Base-by-base conservation (phyloP, 495 filamentous ascomycete genomes). In the Penicillium malachiteum region DNA sequence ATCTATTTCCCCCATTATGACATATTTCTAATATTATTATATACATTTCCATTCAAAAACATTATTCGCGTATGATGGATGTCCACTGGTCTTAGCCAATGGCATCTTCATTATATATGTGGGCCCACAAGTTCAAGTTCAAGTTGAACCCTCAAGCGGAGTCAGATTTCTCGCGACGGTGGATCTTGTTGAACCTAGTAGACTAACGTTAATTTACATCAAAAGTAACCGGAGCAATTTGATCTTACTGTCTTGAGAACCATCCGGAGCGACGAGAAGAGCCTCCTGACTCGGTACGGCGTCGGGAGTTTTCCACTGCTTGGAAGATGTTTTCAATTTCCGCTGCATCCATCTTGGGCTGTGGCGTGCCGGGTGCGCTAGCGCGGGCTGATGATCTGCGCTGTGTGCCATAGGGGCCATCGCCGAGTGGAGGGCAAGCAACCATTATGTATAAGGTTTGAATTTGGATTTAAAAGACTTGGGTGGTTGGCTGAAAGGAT, bases 251-350 rank as follows among this genome's bases (percentile, higher is more conserved):
- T 37, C 34, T 37, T 2, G 34, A 2, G 34, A 37, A 37, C 34
- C 34, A 37, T 37, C 34, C 34, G 7, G 34, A 37, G 34, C 34
- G 34, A 13, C 34, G 34, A 37, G 34, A 37, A 13, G 34, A 37
- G 34, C 5, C 34, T 37, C 34, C 34, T 37, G 34, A 37, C n/a
- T n/a, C n/a, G 5, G 9, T 37, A 5, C 34, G 34, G 34, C 34
- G 34, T 13, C 12, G 34, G 34, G 34, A 37, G 34, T 37, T 37
- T 37, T 37, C 34, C 34, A 37, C 34, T 3, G 34, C 34, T 37
- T 48, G 44, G 44, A 48, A 48, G 26, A 48, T 32, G 26, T 13
- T 33, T 32, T 48, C 44, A 9, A 48, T 48, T n/a, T 48, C 16
- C 26, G 26, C 11, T 13, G 44, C 44, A 13, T 48, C 44, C 21